phyloP scores from a whole-genome alignment of 2,329 filamentous ascomycete species.

The Phialophora chinensis region DNA sequence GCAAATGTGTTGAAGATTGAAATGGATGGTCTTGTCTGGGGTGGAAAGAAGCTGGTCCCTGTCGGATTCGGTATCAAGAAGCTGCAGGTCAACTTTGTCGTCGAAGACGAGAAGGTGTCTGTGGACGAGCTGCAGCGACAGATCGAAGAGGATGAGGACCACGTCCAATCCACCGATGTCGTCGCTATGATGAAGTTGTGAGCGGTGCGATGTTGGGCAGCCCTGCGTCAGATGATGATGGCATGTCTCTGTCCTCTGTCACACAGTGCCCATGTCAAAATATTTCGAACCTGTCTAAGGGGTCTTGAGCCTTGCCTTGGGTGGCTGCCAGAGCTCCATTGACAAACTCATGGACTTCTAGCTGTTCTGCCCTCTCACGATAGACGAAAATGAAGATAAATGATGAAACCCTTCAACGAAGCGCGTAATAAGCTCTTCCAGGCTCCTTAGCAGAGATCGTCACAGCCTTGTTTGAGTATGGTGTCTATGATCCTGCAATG shows the following conservation, averaged over 20 bases:
- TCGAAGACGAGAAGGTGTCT: slow-evolving; percentile 97
- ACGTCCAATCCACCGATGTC: slow-evolving; percentile 93
- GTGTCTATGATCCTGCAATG: background rate
- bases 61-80: slow-evolving; percentile 99
- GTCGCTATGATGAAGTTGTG: slow-evolving; percentile 72
- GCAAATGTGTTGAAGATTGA: slow-evolving; percentile 79
- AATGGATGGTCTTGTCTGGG: slow-evolving; percentile 95
- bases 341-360: slow-evolving; percentile 11
- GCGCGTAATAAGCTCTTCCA: background rate
- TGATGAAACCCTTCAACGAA: slow-evolving; percentile 11
- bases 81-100: slow-evolving; percentile 96
- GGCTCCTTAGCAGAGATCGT: background rate
- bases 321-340: slow-evolving; percentile 3
- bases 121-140: slow-evolving; percentile 83
- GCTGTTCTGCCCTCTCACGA: slow-evolving; percentile 20
- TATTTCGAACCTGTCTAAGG: slow-evolving; percentile 14
- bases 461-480: slow-evolving; percentile 21
- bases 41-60: slow-evolving; percentile 83
- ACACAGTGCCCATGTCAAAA: slow-evolving; percentile 17
- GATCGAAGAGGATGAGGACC: slow-evolving; percentile 88
- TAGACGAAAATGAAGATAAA: slow-evolving; percentile 28
- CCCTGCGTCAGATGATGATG: background rate
- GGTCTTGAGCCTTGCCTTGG: slow-evolving; percentile 19
- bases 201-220: slow-evolving; percentile 6
- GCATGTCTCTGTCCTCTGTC: slow-evolving; percentile 6